Evolutionary conservation across 2,329 filamentous ascomycete genomes (phyloP).

Genomic region (Stagonosporopsis tanaceti): DNA sequence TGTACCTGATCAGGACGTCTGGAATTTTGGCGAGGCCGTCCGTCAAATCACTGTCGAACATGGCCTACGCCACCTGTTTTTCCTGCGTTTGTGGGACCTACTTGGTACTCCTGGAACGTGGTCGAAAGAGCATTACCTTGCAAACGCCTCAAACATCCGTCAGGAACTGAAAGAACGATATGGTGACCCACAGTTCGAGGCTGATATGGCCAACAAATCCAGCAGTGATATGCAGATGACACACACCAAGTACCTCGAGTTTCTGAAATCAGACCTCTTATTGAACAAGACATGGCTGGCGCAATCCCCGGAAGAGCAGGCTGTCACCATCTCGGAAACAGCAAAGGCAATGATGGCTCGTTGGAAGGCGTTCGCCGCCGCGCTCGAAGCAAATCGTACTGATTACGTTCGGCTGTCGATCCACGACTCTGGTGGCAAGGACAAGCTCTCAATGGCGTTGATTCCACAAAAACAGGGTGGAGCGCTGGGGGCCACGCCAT

Average conservation of each 20-base stretch:
- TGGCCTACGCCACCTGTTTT: slow-evolving; percentile 30
- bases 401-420: slow-evolving; percentile 43
- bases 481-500: slow-evolving; percentile 35
- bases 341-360: slow-evolving; percentile 44
- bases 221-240: slow-evolving; percentile 39
- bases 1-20: slow-evolving; percentile 53
- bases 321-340: slow-evolving; percentile 31
- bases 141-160: slow-evolving; percentile 36
- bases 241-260: slow-evolving; percentile 40
- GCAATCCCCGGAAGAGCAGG: slow-evolving; percentile 27
- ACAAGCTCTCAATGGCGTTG: slow-evolving; percentile 41
- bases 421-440: slow-evolving; percentile 41
- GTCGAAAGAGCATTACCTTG: slow-evolving; percentile 34
- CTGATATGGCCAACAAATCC: slow-evolving; percentile 42
- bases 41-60: slow-evolving; percentile 26
- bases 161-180: slow-evolving; percentile 32
- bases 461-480: slow-evolving; percentile 33
- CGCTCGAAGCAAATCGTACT: slow-evolving; percentile 29
- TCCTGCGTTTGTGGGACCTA: slow-evolving; percentile 31
- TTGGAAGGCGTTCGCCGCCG: slow-evolving; percentile 38
- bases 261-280: slow-evolving; percentile 34
- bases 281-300: slow-evolving; percentile 27
- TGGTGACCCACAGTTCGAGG: slow-evolving; percentile 35
- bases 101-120: slow-evolving; percentile 28
- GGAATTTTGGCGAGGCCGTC: slow-evolving; percentile 45